Evolutionary conservation across 441 rosid species (phyloP).

Genomic region (Pelargonium fulgidum): DNA sequence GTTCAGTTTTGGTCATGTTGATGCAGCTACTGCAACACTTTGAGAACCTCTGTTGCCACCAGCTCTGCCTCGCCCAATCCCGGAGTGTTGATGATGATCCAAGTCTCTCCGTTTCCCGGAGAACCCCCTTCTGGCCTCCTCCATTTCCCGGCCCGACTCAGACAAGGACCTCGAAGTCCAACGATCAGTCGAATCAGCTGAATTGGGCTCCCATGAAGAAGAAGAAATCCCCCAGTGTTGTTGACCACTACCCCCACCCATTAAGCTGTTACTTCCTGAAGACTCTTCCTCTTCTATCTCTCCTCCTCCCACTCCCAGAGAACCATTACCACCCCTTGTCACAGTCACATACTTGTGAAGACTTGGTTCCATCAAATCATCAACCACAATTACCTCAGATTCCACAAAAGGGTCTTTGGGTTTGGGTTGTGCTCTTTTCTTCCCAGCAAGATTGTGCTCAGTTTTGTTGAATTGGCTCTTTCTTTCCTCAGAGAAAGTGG

Average conservation of each 20-base stretch:
- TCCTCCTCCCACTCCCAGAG: conserved; percentile 22
- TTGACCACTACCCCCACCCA: conserved; percentile 31
- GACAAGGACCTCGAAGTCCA: conserved; percentile 41
- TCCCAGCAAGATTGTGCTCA: conserved; percentile 24
- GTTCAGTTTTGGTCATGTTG: conserved; percentile 17
- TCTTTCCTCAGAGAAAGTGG: conserved; percentile 29
- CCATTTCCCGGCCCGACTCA: not conserved
- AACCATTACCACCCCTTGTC: conserved; percentile 33
- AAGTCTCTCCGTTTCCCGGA: conserved; percentile 22
- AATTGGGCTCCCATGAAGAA: conserved; percentile 66
- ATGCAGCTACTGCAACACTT: conserved; percentile 31
- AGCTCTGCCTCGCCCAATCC: conserved; percentile 42
- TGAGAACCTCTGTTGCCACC: conserved; percentile 26
- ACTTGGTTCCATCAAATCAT: conserved; percentile 78
- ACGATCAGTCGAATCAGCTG: conserved; percentile 69
- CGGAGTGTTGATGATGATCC: conserved; percentile 29
- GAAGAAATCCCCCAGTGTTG: conserved; percentile 41
- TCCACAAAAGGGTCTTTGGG: conserved; percentile 53
- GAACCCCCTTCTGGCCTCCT: not conserved
- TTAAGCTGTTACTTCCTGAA: conserved; percentile 68
- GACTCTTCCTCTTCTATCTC: conserved; percentile 69
- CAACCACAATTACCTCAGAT: conserved; percentile 43
- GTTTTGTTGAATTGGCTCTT: conserved; percentile 20
- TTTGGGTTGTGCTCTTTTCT: conserved; percentile 24
- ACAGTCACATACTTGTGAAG: conserved; percentile 63